Base-by-base conservation (phyloP, 352 stramenopile genomes). In the Pythium rishiriense region DNA sequence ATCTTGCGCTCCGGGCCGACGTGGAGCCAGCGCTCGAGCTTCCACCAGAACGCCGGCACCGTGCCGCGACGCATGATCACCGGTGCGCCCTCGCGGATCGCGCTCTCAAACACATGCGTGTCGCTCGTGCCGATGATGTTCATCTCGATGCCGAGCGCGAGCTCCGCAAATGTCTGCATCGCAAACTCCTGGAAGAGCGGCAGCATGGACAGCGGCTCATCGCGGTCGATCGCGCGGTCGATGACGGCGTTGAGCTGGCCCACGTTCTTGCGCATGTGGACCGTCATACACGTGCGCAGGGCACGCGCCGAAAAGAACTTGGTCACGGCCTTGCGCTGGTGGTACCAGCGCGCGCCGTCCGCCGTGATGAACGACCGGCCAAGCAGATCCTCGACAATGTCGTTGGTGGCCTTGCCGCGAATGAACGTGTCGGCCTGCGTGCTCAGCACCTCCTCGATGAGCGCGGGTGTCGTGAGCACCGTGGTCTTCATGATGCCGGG, bases 401-500 rank as follows among this genome's bases (percentile, higher is more conserved):
- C 43, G 31, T 33, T 48, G 45, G 61, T 56, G 42, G 29, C 29
- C 37, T 61, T 26, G n/a, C 72, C 73, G 21, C 74, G 75, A 19
- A 49, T 37, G 31, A 77, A 79, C 26, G 53, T 55, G n/a, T 73
- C 55, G 22, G 75, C 70, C 49, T 79, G 69, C 17, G 69, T 77
- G 48, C 45, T 55, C 19, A 66, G 46, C 21, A 79, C 63, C 15
- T 75, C 73, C 49, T 77, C 69, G 31, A 75, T 58, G 26, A 47
- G 39, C 33, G 70, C 56, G 9, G 66, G 62, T 10, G 39, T 53
- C 15, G 45, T 64, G 26, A 75, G 41, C 19, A 80, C 46, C 51
- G 73, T 46, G 14, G 65, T 49, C 9, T 57, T 52, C 9, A 52
- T 31, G 10, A 45, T n/a, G 7, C 69, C 69, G 2, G 69, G 39